Percentiles rank a stretch among this genome's conserved stretches.
Conservation (phyloP, 805 yeast genomes). For the Ogataea wickerhamii region DNA sequence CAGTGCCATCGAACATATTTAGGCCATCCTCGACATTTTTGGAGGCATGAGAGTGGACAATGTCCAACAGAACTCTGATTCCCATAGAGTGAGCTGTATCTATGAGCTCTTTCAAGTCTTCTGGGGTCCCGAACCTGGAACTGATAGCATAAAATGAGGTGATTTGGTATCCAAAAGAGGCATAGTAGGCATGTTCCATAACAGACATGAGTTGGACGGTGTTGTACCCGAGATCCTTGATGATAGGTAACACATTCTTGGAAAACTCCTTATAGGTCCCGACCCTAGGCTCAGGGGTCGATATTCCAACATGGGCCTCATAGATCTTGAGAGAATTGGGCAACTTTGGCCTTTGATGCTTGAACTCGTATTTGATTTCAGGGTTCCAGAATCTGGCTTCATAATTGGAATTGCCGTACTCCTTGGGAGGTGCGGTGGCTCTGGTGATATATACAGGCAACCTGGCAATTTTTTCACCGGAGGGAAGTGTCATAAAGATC, state of each 20-base stretch:
- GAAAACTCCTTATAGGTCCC: conserved; percentile 88
- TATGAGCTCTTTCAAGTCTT: conserved; percentile 83
- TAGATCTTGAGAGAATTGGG: conserved; percentile 65
- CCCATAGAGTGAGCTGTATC: conserved; percentile 92
- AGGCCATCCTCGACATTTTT: conserved; percentile 93
- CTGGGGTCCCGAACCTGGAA: conserved; percentile 93
- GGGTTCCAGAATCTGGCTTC: conserved; percentile 97
- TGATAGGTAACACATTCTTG: conserved; percentile 72
- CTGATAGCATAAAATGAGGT: conserved; percentile 88
- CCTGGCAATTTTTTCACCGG: conserved; percentile 71
- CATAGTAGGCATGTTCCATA: conserved; percentile 98
- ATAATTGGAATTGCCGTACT: conserved; percentile 46
- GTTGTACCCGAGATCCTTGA: conserved; percentile 82
- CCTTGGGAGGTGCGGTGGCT: conserved; percentile 71
- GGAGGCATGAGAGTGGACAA: conserved; percentile 95
- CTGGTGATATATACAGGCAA: conserved; percentile 87
- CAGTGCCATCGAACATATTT: conserved; percentile 92
- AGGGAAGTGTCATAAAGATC: conserved; percentile 58
- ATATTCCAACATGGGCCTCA: conserved; percentile 95
- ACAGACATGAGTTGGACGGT: conserved; percentile 95
- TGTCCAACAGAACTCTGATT: conserved; percentile 79
- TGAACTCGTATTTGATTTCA: conserved; percentile 47
- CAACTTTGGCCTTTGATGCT: conserved; percentile 59
- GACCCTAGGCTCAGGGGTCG: conserved; percentile 82
- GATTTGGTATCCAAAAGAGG: conserved; percentile 96